These are phyloP conservation scores for Boletus subcaerulescens DNA, from an alignment of 768 basidiomycete genomes.

Conservation along the genomic window DNA sequence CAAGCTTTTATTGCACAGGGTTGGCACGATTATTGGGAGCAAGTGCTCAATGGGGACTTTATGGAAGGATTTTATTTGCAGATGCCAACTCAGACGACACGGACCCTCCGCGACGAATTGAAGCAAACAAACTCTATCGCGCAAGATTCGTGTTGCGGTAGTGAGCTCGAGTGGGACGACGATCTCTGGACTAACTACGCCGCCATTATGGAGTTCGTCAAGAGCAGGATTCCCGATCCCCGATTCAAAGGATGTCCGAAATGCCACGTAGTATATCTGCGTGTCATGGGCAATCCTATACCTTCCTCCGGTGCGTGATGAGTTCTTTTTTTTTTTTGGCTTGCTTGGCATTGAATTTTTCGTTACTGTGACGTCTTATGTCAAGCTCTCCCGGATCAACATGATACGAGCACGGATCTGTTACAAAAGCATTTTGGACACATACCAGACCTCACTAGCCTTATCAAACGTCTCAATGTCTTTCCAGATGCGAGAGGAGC, in stretches of 20 bases:
- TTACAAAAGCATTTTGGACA: background rate
- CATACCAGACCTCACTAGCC: background rate
- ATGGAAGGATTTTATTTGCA: background rate
- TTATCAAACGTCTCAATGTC: background rate
- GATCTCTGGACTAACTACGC: conserved; percentile 1
- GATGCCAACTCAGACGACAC: background rate
- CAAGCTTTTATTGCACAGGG: background rate
- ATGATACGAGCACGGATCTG: background rate
- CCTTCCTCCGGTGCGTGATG: background rate
- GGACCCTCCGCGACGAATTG: background rate
- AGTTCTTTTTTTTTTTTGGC: background rate
- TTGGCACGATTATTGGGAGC: background rate
- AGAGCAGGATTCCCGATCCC: background rate
- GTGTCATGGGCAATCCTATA: background rate
- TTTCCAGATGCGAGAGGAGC: background rate
- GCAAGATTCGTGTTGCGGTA: background rate
- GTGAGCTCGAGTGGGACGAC: background rate
- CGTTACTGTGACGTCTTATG: background rate
- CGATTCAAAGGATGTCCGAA: background rate
- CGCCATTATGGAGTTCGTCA: background rate
- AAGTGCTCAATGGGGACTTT: background rate
- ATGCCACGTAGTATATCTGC: background rate
- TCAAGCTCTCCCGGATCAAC: background rate
- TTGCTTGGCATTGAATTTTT: background rate
- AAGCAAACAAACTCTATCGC: background rate